phyloP scores from a whole-genome alignment of 2,329 filamentous ascomycete species.

The Neopestalotiopsis rosae region DNA sequence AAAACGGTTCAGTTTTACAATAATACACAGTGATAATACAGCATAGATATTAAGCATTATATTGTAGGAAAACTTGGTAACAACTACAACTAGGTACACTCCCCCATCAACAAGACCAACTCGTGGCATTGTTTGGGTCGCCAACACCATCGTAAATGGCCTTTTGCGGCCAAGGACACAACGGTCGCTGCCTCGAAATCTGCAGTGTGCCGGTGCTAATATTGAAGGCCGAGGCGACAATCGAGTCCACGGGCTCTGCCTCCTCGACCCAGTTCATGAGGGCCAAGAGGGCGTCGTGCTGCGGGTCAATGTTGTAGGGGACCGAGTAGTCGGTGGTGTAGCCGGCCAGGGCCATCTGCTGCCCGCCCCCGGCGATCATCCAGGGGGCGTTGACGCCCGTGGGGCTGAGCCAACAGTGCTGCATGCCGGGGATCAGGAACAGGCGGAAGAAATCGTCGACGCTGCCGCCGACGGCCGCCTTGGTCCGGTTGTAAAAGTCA shows the following conservation, averaged over 20 bases:
- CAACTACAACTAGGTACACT: background rate
- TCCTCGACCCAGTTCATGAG: constrained; percentile 38
- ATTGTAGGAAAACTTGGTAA: background rate
- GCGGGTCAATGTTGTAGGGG: constrained; percentile 28
- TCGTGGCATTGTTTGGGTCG: constrained; percentile 4
- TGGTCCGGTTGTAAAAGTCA: constrained; percentile 33
- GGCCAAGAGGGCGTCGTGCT: constrained; percentile 34
- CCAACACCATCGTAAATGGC: constrained; percentile 8
- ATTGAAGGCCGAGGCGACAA: constrained; percentile 27
- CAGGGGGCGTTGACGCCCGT: constrained; percentile 35
- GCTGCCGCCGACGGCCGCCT: constrained; percentile 30
- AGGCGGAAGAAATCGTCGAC: constrained; percentile 53
- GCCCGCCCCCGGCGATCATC: constrained; percentile 35
- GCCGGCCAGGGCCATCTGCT: constrained; percentile 31
- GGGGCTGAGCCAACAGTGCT: constrained; percentile 42
- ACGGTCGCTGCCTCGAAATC: constrained; percentile 6
- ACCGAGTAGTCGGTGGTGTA: constrained; percentile 34
- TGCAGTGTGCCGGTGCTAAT: constrained; percentile 1
- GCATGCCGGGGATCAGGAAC: constrained; percentile 52
- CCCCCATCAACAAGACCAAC: constrained; percentile 10
- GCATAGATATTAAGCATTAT: background rate
- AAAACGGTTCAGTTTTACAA: no score
- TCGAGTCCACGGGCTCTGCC: constrained; percentile 26
- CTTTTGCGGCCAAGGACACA: constrained; percentile 16
- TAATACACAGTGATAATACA: no score